Conservation (phyloP, 73 alveolate genomes). For the Uronychia setigera region DNA sequence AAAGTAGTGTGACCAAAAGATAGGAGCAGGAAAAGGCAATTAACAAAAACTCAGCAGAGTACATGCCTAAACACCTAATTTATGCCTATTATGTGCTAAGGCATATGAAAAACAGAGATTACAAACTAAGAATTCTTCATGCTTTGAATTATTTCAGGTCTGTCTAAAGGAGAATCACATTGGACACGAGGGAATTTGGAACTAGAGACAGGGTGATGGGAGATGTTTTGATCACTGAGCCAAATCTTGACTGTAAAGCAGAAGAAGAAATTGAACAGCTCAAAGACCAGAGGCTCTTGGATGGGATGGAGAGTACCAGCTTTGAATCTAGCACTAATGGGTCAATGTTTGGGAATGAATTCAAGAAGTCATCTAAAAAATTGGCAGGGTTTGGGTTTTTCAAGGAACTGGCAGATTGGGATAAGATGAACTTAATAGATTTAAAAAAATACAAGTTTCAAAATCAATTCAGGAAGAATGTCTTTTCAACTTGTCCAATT, state of each 20-base stretch:
- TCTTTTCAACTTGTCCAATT: slow-evolving; percentile 35
- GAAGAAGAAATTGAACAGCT: not conserved
- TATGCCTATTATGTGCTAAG: slow-evolving; percentile 28
- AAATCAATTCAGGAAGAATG: not conserved
- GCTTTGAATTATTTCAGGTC: slow-evolving; percentile 51
- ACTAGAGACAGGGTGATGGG: slow-evolving; percentile 62
- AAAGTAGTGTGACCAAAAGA: not conserved
- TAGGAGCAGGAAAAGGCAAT: not conserved
- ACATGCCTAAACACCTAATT: slow-evolving; percentile 42
- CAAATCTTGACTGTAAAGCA: not conserved
- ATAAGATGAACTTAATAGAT: not conserved
- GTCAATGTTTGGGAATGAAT: not conserved
- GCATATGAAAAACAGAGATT: slow-evolving; percentile 29
- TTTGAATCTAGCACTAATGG: not conserved
- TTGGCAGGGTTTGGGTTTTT: not conserved
- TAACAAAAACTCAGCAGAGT: not conserved
- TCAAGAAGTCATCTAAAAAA: not conserved
- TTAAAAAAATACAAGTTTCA: not conserved
- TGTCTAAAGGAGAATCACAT: slow-evolving; percentile 44
- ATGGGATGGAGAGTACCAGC: not conserved
- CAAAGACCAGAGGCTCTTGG: not conserved
- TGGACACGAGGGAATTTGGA: slow-evolving; percentile 57
- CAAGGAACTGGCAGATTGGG: slow-evolving; percentile 29
- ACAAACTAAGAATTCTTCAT: slow-evolving; percentile 30
- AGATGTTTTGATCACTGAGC: slow-evolving; percentile 17